Conservation (phyloP, 1,139 yeast species). For the Sugiyamaella japonica region DNA sequence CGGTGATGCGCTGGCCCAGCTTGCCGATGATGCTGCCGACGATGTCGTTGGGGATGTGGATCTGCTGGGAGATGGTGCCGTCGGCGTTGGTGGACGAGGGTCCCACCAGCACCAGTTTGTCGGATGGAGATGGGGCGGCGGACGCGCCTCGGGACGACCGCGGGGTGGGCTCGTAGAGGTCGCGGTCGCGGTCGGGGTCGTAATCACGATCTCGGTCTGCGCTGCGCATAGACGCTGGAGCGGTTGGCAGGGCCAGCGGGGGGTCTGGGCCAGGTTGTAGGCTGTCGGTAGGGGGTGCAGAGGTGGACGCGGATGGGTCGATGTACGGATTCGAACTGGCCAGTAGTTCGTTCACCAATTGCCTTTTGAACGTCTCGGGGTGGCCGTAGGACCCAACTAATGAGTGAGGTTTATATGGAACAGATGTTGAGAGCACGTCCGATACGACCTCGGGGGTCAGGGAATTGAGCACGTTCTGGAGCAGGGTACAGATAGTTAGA, state of each 20-base stretch:
- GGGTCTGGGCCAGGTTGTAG: background rate
- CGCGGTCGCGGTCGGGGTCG: background rate
- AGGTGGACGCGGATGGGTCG: slow-evolving; percentile 19
- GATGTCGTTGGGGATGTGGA: slow-evolving; percentile 67
- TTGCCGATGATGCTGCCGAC: slow-evolving; percentile 87
- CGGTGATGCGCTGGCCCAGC: slow-evolving; percentile 76
- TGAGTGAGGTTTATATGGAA: slow-evolving; percentile 26
- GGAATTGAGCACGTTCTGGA: slow-evolving; percentile 2
- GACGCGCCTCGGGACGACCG: background rate
- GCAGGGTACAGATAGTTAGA: slow-evolving; percentile 59
- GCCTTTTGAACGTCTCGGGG: slow-evolving; percentile 34
- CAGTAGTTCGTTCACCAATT: slow-evolving; percentile 28
- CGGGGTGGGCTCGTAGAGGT: slow-evolving; percentile 2
- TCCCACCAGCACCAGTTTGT: background rate
- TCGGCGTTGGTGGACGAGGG: slow-evolving; percentile 7
- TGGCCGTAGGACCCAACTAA: slow-evolving; percentile 34
- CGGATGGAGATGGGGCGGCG: background rate
- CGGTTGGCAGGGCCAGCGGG: slow-evolving; percentile 8
- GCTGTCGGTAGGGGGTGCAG: background rate
- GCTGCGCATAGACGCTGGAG: slow-evolving; percentile 18
- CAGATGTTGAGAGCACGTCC: background rate
- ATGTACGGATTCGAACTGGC: slow-evolving; percentile 28
- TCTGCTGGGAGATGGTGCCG: slow-evolving; percentile 7
- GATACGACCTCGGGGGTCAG: slow-evolving; percentile 14
- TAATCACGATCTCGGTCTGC: background rate